Evolutionary conservation across 306 rosid genomes (phyloP).

Genomic region (Canavalia ensiformis): DNA sequence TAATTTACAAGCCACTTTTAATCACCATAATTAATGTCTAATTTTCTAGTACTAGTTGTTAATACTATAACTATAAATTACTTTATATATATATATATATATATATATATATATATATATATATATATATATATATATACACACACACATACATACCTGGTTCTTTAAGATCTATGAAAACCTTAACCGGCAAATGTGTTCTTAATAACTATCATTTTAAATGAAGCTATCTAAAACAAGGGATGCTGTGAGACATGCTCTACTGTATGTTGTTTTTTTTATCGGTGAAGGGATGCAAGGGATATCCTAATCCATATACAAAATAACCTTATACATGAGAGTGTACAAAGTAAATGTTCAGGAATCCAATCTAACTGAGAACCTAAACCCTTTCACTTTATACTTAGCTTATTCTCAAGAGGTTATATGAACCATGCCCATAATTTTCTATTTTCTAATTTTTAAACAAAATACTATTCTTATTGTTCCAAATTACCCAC

Average conservation of each 20-base stretch:
- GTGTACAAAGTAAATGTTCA: no score
- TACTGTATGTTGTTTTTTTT: no score
- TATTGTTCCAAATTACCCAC: no score
- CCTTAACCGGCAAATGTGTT: not conserved
- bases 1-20: not conserved
- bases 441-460: no score
- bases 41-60: not conserved
- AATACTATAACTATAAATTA: not conserved
- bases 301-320: no score
- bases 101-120: no score
- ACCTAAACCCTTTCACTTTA: no score
- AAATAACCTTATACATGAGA: no score
- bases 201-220: not conserved
- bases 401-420: no score
- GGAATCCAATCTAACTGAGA: no score
- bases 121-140: not conserved
- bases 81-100: not conserved
- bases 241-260: not conserved
- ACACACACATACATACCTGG: not conserved
- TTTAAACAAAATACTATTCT: no score
- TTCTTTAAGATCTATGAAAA: not conserved
- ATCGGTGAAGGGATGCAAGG: not conserved
- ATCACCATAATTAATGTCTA: not conserved
- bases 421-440: no score
- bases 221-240: not conserved